These are phyloP conservation scores for Candolleomyces efflorescens DNA, from an alignment of 768 basidiomycete species.

Conservation along the genomic window DNA sequence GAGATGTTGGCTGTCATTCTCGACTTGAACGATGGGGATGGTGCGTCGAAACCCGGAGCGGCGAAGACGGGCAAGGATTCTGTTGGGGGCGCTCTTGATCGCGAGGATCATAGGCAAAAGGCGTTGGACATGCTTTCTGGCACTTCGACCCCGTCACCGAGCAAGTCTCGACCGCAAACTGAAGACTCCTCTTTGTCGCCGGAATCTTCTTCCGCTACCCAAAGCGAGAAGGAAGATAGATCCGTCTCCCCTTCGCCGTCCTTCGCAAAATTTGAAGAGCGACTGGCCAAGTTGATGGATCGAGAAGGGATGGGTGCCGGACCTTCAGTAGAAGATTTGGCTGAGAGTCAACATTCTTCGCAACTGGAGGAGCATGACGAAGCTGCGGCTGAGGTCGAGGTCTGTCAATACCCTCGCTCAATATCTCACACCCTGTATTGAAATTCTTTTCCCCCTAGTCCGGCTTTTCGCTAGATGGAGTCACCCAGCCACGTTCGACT, in stretches of 20 bases:
- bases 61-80: too few species aligned
- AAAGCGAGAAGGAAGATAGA: not conserved
- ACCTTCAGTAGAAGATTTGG: not conserved
- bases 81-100: not conserved
- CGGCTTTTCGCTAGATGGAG: not conserved
- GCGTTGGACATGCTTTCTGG: slow-evolving; percentile 6
- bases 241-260: not conserved
- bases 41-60: not conserved
- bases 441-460: not conserved
- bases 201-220: too few species aligned
- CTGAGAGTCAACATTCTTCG: not conserved
- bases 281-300: not conserved
- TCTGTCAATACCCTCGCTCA: too few species aligned
- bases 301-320: not conserved
- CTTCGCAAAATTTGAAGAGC: not conserved
- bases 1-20: slow-evolving; percentile 4
- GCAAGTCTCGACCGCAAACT: not conserved
- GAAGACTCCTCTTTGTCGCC: too few species aligned
- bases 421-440: too few species aligned
- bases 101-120: slow-evolving; percentile 6
- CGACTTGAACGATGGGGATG: not conserved
- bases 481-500: not conserved
- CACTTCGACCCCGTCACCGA: not conserved
- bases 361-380: not conserved
- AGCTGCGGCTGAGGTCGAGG: too few species aligned